Base-by-base conservation (phyloP, 2,329 filamentous ascomycete species). In the Fusarium globosum region DNA sequence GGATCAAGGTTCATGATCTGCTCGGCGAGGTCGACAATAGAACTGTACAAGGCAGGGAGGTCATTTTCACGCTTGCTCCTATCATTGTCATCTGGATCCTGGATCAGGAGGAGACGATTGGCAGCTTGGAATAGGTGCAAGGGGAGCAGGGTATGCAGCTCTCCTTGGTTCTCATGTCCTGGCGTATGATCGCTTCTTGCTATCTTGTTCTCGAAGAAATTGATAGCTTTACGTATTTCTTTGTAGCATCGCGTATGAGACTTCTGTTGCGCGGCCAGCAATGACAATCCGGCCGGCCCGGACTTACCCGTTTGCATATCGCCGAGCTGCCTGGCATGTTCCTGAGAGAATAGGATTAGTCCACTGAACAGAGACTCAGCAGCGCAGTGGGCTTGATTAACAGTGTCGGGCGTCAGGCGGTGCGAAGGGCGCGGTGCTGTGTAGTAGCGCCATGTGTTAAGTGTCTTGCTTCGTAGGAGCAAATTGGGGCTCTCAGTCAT, bases 21-120 rank as follows among this genome's bases (percentile, higher is more conserved):
- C 26, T 63, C 58, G 2, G 15, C n/a, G 13, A 65, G 33, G 7
- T 66, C 42, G n/a, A 66, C 63, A 8, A 70, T 28, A 28, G 35
- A 28, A 0, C 12, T 28, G 10, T 42, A 53, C 18, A 70, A 1
- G 11, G 11, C n/a, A 1, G 69, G 33, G 16, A 72, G 49, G 1
- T 4, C 21, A 14, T 14, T 4, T 3, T 45, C 23, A 2, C 69
- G 60, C 3, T 61, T 61, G 6, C 7, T 26, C 10, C 26, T 9
- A 18, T 69, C 49, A 38, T 45, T 36, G 14, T 72, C 64, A 6
- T 58, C 64, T 4, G 69, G 69, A 7, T 72, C 69, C 23, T 68
- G 16, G 2, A 72, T 48, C 0, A 72, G 21, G 12, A 68, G 48
- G 4, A 72, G 33, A 6, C 68, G 63, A 20, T 46, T 61, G 1